A percentile compares a stretch with the other conserved stretches of the same genome.
Evolutionary conservation across 768 basidiomycete species (phyloP).

Genomic region (Suillus placidus): DNA sequence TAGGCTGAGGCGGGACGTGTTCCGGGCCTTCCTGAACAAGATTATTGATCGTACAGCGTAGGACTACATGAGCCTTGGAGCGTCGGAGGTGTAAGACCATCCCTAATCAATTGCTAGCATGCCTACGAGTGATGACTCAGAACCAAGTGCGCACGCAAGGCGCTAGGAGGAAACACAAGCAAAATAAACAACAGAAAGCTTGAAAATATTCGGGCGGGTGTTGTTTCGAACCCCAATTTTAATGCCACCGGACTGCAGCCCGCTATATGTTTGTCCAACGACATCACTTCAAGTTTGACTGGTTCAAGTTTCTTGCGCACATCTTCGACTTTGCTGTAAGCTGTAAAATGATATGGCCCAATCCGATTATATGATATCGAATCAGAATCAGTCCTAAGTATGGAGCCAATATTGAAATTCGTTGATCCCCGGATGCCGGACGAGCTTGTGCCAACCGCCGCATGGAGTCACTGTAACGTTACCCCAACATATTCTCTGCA

Average conservation of each 20-base stretch:
- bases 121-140: not conserved
- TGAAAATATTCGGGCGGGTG: not conserved
- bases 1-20: constrained; percentile 66
- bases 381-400: too few species aligned
- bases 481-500: not conserved
- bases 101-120: not conserved
- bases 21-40: constrained; percentile 85
- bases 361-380: not conserved
- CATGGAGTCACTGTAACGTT: not conserved
- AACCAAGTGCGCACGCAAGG: not conserved
- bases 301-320: not conserved
- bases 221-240: not conserved
- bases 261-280: not conserved
- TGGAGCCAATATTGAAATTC: not conserved
- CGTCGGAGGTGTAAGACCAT: not conserved
- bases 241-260: too few species aligned
- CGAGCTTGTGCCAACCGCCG: not conserved
- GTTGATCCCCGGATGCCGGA: not conserved
- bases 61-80: not conserved
- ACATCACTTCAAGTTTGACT: not conserved
- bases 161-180: not conserved
- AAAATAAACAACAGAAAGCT: too few species aligned
- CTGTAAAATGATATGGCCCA: too few species aligned
- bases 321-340: not conserved
- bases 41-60: constrained; percentile 53